Conservation (phyloP, 1,284 basidiomycete species). For the Trametes hirsuta region DNA sequence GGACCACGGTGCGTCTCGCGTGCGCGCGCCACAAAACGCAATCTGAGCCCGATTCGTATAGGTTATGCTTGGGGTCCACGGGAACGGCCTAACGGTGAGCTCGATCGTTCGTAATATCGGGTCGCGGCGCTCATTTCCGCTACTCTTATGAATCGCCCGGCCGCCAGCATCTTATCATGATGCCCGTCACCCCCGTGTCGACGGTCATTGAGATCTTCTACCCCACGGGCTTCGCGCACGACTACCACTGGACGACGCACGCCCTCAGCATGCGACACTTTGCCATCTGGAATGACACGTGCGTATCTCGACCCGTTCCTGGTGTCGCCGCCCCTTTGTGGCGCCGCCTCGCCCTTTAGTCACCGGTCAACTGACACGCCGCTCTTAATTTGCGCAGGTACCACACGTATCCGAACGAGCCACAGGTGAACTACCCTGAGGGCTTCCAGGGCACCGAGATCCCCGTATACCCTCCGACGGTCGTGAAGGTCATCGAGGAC, state of each 20-base stretch:
- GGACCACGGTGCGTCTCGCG: conserved; percentile 55
- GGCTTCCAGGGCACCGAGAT: conserved; percentile 77
- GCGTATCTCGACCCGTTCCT: conserved; percentile 31
- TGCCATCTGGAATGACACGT: conserved; percentile 79
- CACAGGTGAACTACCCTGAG: conserved; percentile 66
- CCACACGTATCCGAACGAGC: conserved; percentile 55
- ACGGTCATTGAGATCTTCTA: conserved; percentile 85
- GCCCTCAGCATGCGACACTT: conserved; percentile 78
- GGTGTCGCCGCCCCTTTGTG: background rate
- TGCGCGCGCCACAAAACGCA: background rate
- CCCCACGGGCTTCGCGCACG: conserved; percentile 77
- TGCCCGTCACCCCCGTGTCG: conserved; percentile 67
- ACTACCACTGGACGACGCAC: conserved; percentile 77
- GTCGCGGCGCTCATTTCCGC: background rate
- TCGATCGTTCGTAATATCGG: background rate
- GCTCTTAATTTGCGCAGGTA: conserved; percentile 34
- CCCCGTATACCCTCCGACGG: conserved; percentile 61
- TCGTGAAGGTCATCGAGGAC: conserved; percentile 62
- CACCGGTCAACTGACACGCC: background rate
- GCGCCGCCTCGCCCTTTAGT: background rate
- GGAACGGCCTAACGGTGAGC: conserved; percentile 70
- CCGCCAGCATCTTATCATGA: conserved; percentile 65
- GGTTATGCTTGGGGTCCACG: conserved; percentile 81
- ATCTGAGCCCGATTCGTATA: conserved; percentile 31
- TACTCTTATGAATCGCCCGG: background rate